These are phyloP conservation scores for Somion occarium DNA, from an alignment of 1,284 basidiomycete genomes.

Conservation along the genomic window DNA sequence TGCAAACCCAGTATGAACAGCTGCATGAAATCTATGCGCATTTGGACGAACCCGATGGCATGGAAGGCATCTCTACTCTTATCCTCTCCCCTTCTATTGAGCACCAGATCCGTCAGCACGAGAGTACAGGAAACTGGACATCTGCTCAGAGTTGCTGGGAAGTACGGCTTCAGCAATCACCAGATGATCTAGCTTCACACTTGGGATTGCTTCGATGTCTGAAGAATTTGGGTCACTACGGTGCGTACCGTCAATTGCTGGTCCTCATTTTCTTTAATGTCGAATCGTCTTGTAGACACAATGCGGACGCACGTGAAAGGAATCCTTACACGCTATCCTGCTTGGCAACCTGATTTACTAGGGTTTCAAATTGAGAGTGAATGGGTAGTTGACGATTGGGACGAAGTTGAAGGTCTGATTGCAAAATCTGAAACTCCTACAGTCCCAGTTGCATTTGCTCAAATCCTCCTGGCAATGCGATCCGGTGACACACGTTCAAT, in stretches of 20 bases:
- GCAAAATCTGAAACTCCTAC: conserved; percentile 43
- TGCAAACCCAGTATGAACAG: conserved; percentile 84
- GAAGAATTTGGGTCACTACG: conserved; percentile 95
- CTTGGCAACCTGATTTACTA: conserved; percentile 78
- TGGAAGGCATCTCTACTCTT: conserved; percentile 94
- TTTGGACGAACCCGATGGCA: conserved; percentile 97
- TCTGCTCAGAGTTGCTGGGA: conserved; percentile 99
- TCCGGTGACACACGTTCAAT: conserved; percentile 44
- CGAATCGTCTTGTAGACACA: conserved; percentile 59
- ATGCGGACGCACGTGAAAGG: conserved; percentile 94
- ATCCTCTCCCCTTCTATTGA: conserved; percentile 90
- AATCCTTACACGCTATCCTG: conserved; percentile 80
- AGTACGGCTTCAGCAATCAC: conserved; percentile 88
- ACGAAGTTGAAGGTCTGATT: conserved; percentile 65
- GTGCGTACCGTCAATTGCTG: conserved; percentile 40
- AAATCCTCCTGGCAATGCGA: conserved; percentile 80
- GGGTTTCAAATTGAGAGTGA: conserved; percentile 92
- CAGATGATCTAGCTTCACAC: conserved; percentile 87
- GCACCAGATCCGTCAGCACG: conserved; percentile 97
- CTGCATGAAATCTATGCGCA: conserved; percentile 96
- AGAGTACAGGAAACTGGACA: conserved; percentile 97
- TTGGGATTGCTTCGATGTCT: conserved; percentile 89
- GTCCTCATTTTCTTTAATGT: background rate
- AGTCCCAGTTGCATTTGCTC: conserved; percentile 75
- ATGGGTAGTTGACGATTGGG: conserved; percentile 95